phyloP scores from a whole-genome alignment of 1,139 yeast species.

The Dujonia santamariae region DNA sequence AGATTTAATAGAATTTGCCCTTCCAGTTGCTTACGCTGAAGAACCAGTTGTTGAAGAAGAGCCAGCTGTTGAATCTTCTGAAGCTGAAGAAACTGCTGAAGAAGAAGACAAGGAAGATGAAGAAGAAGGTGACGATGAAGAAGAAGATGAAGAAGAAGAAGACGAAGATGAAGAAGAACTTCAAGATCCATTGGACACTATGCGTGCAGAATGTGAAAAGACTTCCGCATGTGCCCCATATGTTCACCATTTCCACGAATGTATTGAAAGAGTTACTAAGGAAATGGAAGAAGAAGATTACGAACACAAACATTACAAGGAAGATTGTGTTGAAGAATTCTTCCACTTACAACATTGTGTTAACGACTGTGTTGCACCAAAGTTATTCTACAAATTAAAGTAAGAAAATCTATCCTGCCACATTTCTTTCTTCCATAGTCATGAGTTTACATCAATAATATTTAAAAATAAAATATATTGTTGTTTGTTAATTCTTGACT shows the following conservation, averaged over 20 bases:
- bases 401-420: slow-evolving; percentile 26
- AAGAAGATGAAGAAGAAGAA: slow-evolving; percentile 69
- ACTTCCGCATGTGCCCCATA: slow-evolving; percentile 68
- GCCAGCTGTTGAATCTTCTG: slow-evolving; percentile 26
- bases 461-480: no score
- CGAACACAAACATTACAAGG: slow-evolving; percentile 78
- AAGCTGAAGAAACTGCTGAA: slow-evolving; percentile 35
- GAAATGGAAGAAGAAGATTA: slow-evolving; percentile 82
- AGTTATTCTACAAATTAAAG: slow-evolving; percentile 81
- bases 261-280: slow-evolving; percentile 90
- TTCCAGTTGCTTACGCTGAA: slow-evolving; percentile 89
- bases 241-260: slow-evolving; percentile 90
- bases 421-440: background rate
- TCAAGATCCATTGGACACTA: slow-evolving; percentile 64
- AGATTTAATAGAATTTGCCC: slow-evolving; percentile 79
- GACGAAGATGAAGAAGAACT: slow-evolving; percentile 78
- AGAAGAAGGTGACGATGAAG: slow-evolving; percentile 63
- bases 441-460: no score
- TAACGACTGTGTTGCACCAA: slow-evolving; percentile 91
- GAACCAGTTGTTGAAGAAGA: slow-evolving; percentile 38
- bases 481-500: no score
- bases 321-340: slow-evolving; percentile 96
- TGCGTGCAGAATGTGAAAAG: slow-evolving; percentile 67
- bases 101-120: slow-evolving; percentile 49
- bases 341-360: slow-evolving; percentile 95